Conservation (phyloP, 2,329 filamentous ascomycete species). For the Apiospora aurea region DNA sequence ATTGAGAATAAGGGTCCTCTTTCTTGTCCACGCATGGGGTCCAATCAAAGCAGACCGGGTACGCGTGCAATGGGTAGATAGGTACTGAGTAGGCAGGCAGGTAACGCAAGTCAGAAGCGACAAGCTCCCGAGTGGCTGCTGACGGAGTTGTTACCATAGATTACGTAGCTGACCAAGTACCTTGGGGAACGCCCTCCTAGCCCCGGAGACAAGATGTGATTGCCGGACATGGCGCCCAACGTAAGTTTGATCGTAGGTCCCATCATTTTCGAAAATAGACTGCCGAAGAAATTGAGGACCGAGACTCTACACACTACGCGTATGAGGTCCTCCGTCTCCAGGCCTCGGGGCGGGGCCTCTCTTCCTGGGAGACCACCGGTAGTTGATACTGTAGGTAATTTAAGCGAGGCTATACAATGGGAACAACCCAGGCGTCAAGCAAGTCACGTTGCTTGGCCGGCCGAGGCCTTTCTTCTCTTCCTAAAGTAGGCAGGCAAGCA, state of each 20-base stretch:
- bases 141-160: conserved; percentile 15
- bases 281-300: conserved; percentile 19
- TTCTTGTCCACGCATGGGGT: neutral
- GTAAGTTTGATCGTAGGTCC: conserved; percentile 19
- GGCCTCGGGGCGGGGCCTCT: conserved; percentile 20
- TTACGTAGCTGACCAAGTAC: conserved; percentile 15
- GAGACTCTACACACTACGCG: conserved; percentile 18
- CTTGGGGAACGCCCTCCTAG: neutral
- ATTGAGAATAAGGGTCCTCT: conserved; percentile 7
- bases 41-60: neutral
- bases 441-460: conserved; percentile 2
- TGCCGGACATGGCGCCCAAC: neutral
- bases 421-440: neutral
- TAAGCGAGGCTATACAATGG: conserved; percentile 19
- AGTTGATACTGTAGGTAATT: neutral
- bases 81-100: neutral
- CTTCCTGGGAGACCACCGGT: neutral
- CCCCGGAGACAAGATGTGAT: conserved; percentile 10
- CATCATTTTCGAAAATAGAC: conserved; percentile 14
- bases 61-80: neutral
- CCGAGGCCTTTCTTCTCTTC: neutral
- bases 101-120: neutral
- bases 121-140: conserved; percentile 16
- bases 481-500: neutral
- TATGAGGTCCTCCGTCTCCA: conserved; percentile 6